These are phyloP conservation scores for Nepenthes mirabilis DNA, from an alignment of 148 eudicot genomes.

Conservation along the genomic window DNA sequence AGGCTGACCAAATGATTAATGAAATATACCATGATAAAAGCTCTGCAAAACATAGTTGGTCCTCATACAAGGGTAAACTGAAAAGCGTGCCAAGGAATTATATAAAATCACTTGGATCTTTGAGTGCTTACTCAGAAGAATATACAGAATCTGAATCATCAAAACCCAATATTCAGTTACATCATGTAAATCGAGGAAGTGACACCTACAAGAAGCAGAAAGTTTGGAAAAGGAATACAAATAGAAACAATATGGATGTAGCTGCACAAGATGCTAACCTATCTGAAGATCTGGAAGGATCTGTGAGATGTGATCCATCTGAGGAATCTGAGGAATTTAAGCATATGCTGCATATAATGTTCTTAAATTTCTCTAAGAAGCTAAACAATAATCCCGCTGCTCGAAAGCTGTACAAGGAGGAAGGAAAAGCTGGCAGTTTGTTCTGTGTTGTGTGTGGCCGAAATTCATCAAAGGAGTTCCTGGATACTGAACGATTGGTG, in stretches of 20 bases:
- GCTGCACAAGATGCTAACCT: conserved; percentile 6
- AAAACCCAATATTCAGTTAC: conserved; percentile 9
- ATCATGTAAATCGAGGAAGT: conserved; percentile 12
- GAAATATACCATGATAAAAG: conserved; percentile 12
- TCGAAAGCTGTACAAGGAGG: conserved; percentile 31
- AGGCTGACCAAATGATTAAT: conserved; percentile 10
- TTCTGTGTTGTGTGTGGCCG: conserved; percentile 38
- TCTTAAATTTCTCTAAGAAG: conserved; percentile 23
- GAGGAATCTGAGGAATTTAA: conserved; percentile 30
- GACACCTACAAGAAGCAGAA: conserved; percentile 13
- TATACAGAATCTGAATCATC: conserved; percentile 14
- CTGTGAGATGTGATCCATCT: conserved; percentile 8
- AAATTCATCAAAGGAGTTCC: conserved; percentile 43
- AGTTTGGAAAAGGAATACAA: conserved; percentile 16
- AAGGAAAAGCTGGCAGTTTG: conserved; percentile 36
- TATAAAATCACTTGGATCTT: conserved; percentile 12
- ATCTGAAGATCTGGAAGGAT: conserved; percentile 6
- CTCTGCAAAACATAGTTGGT: conserved; percentile 11
- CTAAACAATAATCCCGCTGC: conserved; percentile 22
- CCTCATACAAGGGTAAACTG: conserved; percentile 7
- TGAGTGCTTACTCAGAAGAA: conserved; percentile 13
- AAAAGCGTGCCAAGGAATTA: conserved; percentile 14
- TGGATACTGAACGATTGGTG: conserved; percentile 31
- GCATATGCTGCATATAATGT: conserved; percentile 18
- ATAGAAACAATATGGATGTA: conserved; percentile 7